Percentiles rank a stretch among this genome's conserved stretches.
These are phyloP conservation scores for Acanthamoeba castellanii DNA, from an alignment of 208 protist species.

Conservation along the genomic window DNA sequence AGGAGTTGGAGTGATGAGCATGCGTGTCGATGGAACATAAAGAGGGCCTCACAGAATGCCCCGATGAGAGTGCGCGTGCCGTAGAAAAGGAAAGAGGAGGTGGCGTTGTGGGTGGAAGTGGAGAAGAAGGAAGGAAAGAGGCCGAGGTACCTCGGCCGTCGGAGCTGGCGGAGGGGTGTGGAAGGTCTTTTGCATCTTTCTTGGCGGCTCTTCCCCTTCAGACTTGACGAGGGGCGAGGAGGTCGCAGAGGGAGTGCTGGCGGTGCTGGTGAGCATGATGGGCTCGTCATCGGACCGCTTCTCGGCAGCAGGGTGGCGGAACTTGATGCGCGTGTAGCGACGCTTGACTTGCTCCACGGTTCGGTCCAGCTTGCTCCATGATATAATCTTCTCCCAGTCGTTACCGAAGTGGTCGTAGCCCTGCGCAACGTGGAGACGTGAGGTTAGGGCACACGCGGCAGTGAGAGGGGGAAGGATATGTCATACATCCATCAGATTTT, in stretches of 20 bases:
- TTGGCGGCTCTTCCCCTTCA: background rate
- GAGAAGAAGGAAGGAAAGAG: background rate
- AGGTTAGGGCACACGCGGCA: background rate
- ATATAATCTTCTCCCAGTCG: conserved; percentile 53
- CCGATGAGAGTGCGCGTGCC: too few species aligned
- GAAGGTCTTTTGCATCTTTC: conserved; percentile 26
- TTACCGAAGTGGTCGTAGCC: conserved; percentile 34
- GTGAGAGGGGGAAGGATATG: background rate
- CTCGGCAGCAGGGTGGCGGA: background rate
- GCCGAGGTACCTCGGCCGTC: background rate
- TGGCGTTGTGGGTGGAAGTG: too few species aligned
- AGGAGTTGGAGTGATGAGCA: background rate
- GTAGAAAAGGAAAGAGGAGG: too few species aligned
- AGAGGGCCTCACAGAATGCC: too few species aligned
- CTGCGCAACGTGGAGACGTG: background rate
- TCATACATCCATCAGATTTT: conserved; percentile 28
- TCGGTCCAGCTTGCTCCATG: conserved; percentile 41
- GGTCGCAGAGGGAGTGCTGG: background rate
- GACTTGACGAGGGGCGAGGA: background rate
- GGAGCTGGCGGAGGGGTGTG: background rate
- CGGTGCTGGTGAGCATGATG: background rate
- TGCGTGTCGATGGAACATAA: background rate
- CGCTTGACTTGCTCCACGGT: conserved; percentile 15
- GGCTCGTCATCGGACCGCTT: background rate
- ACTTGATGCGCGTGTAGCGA: conserved; percentile 6